Evolutionary conservation across 2,329 filamentous ascomycete genomes (phyloP).

Genomic region (Paecilomyces dactylethromorphus): DNA sequence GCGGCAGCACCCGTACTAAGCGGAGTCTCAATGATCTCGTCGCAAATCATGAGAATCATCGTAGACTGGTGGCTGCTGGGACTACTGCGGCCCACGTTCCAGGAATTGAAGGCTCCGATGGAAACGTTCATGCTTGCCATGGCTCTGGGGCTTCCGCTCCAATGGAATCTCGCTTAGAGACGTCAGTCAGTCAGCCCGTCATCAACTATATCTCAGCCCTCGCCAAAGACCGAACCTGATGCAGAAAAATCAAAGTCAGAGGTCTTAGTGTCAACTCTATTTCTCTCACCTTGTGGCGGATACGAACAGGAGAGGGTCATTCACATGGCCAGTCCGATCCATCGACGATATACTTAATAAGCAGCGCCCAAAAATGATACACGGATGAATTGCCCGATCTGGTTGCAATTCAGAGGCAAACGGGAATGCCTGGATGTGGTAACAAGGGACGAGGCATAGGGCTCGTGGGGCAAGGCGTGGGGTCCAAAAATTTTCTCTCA

Average conservation of each 20-base stretch:
- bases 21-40: background rate
- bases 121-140: background rate
- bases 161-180: background rate
- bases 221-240: background rate
- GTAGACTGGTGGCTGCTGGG: background rate
- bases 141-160: background rate
- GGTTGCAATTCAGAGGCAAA: background rate
- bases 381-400: background rate
- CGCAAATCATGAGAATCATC: background rate
- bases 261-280: background rate
- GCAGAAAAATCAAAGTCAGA: background rate
- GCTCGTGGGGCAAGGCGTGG: background rate
- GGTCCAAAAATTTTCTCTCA: background rate
- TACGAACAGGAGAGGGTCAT: no score
- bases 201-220: background rate
- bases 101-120: background rate
- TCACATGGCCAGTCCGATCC: no score
- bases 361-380: background rate
- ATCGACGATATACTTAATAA: no score
- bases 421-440: background rate
- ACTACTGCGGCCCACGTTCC: background rate
- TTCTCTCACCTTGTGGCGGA: background rate
- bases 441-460: background rate
- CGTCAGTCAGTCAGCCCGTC: constrained; percentile 1
- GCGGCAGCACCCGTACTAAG: background rate